Conservation (phyloP, 805 yeast species). For the Clavispora asparagi region DNA sequence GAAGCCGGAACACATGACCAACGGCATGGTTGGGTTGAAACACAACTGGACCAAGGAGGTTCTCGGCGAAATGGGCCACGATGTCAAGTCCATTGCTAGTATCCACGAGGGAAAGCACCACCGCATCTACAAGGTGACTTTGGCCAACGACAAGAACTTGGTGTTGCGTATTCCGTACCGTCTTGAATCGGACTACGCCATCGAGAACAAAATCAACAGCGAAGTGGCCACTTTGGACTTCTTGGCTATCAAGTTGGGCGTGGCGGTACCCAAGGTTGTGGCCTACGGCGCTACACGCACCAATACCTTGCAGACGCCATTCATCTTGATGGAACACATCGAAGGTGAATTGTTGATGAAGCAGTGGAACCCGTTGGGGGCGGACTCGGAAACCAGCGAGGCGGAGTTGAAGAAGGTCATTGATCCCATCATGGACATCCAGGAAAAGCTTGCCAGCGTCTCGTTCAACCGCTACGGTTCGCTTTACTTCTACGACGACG, state of each 20-base stretch:
- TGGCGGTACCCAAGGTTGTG: slow-evolving; percentile 69
- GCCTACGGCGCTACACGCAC: slow-evolving; percentile 57
- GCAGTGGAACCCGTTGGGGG: slow-evolving; percentile 79
- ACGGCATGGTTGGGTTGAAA: slow-evolving; percentile 40
- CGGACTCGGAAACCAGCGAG: slow-evolving; percentile 45
- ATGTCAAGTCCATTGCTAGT: slow-evolving; percentile 66
- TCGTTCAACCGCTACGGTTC: slow-evolving; percentile 77
- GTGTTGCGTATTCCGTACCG: slow-evolving; percentile 84
- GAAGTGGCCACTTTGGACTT: slow-evolving; percentile 96
- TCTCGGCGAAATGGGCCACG: slow-evolving; percentile 41
- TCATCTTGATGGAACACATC: slow-evolving; percentile 72
- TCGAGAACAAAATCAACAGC: slow-evolving; percentile 65
- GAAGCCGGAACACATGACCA: slow-evolving; percentile 36
- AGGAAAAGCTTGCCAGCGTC: slow-evolving; percentile 47
- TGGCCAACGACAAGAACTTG: slow-evolving; percentile 56
- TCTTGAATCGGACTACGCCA: slow-evolving; percentile 59
- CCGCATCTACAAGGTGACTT: slow-evolving; percentile 69
- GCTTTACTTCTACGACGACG: slow-evolving; percentile 72
- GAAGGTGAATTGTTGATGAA: slow-evolving; percentile 83
- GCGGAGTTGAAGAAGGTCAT: slow-evolving; percentile 55
- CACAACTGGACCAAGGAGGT: slow-evolving; percentile 42
- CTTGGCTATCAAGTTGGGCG: slow-evolving; percentile 54
- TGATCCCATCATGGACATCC: slow-evolving; percentile 67
- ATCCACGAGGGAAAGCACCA: slow-evolving; percentile 94
- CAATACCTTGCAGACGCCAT: slow-evolving; percentile 69